Conservation (phyloP, 495 filamentous ascomycete species). For the Aspergillus coremiiformis region DNA sequence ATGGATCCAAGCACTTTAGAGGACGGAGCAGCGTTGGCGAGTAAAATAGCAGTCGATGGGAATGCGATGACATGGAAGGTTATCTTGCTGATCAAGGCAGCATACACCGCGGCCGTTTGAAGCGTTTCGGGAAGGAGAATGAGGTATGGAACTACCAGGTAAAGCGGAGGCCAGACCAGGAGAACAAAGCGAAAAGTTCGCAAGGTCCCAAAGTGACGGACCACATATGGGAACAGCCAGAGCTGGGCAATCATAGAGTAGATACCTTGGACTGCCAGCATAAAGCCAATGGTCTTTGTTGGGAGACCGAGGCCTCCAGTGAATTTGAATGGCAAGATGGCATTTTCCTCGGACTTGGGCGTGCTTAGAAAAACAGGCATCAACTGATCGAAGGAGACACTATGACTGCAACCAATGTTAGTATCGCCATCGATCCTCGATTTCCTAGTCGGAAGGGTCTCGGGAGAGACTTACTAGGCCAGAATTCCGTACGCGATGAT, state of each 20-base stretch:
- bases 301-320: slow-evolving; percentile 75
- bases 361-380: slow-evolving; percentile 89
- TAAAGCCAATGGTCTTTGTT: slow-evolving; percentile 75
- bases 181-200: slow-evolving; percentile 74
- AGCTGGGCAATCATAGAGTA: slow-evolving; percentile 81
- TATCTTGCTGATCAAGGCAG: slow-evolving; percentile 78
- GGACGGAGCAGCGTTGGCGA: slow-evolving; percentile 76
- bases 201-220: slow-evolving; percentile 63
- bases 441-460: not conserved
- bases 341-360: slow-evolving; percentile 44
- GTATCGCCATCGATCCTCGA: slow-evolving; percentile 6
- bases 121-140: slow-evolving; percentile 66
- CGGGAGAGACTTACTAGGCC: slow-evolving; percentile 69
- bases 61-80: slow-evolving; percentile 79
- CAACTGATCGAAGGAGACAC: slow-evolving; percentile 89
- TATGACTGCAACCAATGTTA: slow-evolving; percentile 56
- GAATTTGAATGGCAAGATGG: slow-evolving; percentile 77
- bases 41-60: slow-evolving; percentile 75
- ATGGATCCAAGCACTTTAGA: slow-evolving; percentile 77
- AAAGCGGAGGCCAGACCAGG: slow-evolving; percentile 78
- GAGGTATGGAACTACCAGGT: slow-evolving; percentile 82
- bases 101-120: slow-evolving; percentile 65
- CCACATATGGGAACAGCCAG: slow-evolving; percentile 71
- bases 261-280: slow-evolving; percentile 82
- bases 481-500: slow-evolving; percentile 88